Base-by-base conservation (phyloP, 176 grass and related monocot species). In the Otatea glauca region DNA sequence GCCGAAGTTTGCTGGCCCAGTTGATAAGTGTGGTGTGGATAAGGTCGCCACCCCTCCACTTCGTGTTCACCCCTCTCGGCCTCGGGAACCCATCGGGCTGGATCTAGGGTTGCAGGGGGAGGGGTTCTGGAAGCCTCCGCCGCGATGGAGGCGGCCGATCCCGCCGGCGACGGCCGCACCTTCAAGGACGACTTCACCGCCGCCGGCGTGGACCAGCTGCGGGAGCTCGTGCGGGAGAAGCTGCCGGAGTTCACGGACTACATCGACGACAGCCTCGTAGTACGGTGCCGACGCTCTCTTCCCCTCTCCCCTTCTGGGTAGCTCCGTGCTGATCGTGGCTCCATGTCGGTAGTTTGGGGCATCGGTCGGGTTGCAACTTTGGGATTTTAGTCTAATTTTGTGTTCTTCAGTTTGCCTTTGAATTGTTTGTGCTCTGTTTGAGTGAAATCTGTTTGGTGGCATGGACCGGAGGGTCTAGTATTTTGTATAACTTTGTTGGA, bases 21-120 rank as follows among this genome's bases (percentile, higher is more conserved):
- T 27, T 7, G 70, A 65, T 10, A 49, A 83, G 81, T 13, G 56
- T 55, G 13, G 55, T 32, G 68, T 25, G 37, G 88, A 79, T 75
- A 87, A 75, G 84, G 42, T 50, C 12, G 43, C 11, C 59, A 47
- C 53, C 42, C 29, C 68, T 6, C 27, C 29, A 25, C 24, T 16
- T 63, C 75, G 4, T 45, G 23, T 23, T 21, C 34, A 25, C 43
- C 13, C 50, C 17, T 69, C 69, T 75, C 68, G 68, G 21, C 24
- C 25, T 47, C 63, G 62, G 81, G 35, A 70, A 21, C 69, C 20
- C 34, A 70, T 79, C 75, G 59, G 85, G 82, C 25, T 79, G 86
- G 89, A 94, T 94, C 89, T 91, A 94, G 92, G 92, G 89, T 89
- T 91, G 76, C 62, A 67, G 6, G 65, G 61, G 66, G 61, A 59